Evolutionary conservation across 75 land plant genomes (phyloP).

Genomic region (Picea sitchensis): DNA sequence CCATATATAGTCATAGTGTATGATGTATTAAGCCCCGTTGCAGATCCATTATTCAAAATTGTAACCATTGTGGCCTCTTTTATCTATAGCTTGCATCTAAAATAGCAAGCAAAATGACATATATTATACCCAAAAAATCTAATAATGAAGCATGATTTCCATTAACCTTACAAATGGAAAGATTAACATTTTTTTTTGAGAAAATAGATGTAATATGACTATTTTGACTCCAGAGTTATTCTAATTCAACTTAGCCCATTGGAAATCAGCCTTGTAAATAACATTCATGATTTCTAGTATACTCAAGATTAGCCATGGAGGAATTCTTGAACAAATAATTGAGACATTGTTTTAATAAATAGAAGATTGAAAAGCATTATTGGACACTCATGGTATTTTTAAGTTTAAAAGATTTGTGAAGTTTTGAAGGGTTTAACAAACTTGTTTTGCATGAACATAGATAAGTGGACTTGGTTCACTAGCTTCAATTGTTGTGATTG

Average conservation of each 20-base stretch:
- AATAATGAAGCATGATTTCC: too few species aligned
- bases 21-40: conserved; percentile 81
- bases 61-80: conserved; percentile 45
- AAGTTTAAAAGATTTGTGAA: neutral
- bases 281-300: too few species aligned
- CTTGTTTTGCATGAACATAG: too few species aligned
- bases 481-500: neutral
- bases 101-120: neutral
- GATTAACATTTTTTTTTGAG: neutral
- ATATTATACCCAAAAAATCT: neutral
- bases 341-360: neutral
- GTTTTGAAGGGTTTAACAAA: neutral
- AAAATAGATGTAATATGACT: too few species aligned
- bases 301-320: neutral
- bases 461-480: too few species aligned
- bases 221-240: too few species aligned
- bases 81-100: conserved; percentile 70
- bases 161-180: neutral
- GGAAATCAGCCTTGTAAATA: too few species aligned
- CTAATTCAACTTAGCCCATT: too few species aligned
- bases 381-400: neutral
- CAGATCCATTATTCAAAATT: conserved; percentile 81
- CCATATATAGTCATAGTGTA: conserved; percentile 52
- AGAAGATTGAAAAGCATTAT: neutral
- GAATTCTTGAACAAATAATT: neutral